A percentile compares a stretch with the other conserved stretches of the same genome.
phyloP scores from a whole-genome alignment of 805 yeast genomes.

The Spencermartinsiella europaea region DNA sequence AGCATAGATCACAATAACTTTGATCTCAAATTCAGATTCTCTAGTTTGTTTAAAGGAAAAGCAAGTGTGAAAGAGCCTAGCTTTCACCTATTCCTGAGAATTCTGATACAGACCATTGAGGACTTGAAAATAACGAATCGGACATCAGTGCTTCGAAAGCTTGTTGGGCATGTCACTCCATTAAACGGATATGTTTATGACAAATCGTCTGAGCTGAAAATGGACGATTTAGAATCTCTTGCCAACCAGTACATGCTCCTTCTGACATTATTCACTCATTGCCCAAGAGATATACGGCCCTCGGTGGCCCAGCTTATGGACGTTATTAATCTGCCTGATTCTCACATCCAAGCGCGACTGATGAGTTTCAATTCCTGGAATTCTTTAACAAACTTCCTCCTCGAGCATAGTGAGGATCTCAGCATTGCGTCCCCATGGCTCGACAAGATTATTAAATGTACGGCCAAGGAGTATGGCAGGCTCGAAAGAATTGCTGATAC shows the following conservation, averaged over 20 bases:
- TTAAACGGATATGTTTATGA: slow-evolving; percentile 2
- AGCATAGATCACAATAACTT: slow-evolving; percentile 1
- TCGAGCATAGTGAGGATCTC: slow-evolving; percentile 2
- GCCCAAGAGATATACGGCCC: slow-evolving; percentile 6
- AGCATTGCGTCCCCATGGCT: slow-evolving; percentile 4
- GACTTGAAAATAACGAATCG: not conserved
- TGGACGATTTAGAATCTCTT: slow-evolving; percentile 8
- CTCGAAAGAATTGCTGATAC: not conserved
- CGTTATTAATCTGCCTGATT: slow-evolving; percentile 3
- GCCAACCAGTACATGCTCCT: slow-evolving; percentile 9
- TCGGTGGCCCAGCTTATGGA: slow-evolving; percentile 8
- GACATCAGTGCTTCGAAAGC: not conserved
- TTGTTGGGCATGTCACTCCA: slow-evolving; percentile 11
- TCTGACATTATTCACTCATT: slow-evolving; percentile 4
- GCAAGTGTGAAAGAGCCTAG: not conserved
- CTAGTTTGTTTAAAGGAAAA: not conserved
- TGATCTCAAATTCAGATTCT: not conserved
- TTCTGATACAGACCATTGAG: slow-evolving; percentile 4
- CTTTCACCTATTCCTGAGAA: slow-evolving; percentile 6
- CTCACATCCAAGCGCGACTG: slow-evolving; percentile 8
- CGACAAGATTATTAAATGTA: not conserved
- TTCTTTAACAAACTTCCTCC: not conserved
- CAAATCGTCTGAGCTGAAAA: not conserved
- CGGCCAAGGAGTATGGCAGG: slow-evolving; percentile 4
- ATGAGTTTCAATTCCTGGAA: slow-evolving; percentile 6